phyloP scores from a whole-genome alignment of 345 rosid species.

The Cochlearia excelsa region DNA sequence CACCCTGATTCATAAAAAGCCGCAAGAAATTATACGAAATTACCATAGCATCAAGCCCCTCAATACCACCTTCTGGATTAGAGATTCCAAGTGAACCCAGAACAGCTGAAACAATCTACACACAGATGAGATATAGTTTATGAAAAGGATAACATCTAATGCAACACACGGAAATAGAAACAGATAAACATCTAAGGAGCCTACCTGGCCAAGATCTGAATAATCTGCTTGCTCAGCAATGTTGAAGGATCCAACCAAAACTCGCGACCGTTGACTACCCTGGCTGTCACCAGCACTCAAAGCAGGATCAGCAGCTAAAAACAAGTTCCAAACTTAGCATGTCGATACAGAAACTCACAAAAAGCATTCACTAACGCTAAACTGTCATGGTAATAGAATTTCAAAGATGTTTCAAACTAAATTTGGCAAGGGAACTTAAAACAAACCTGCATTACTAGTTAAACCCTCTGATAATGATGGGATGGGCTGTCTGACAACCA shows the following conservation, averaged over 20 bases:
- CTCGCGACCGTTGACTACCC: conserved; percentile 41
- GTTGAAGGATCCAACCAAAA: conserved; percentile 54
- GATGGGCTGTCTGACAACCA: conserved; percentile 57
- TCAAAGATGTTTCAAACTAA: neutral
- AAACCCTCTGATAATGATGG: conserved; percentile 43
- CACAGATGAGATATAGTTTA: conserved; percentile 11
- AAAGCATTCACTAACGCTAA: neutral
- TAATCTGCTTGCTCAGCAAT: conserved; percentile 55
- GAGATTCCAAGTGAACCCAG: conserved; percentile 38
- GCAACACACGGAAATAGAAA: conserved; percentile 2
- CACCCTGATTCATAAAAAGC: neutral
- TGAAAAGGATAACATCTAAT: conserved; percentile 20
- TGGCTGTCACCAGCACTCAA: conserved; percentile 40
- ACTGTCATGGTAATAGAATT: neutral
- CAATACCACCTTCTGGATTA: conserved; percentile 35
- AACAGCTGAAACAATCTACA: conserved; percentile 41
- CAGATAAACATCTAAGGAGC: conserved; percentile 4
- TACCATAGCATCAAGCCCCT: conserved; percentile 36
- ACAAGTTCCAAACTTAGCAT: conserved; percentile 20
- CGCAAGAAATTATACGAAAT: conserved; percentile 1
- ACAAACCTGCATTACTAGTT: conserved; percentile 45
- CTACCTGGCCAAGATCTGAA: conserved; percentile 50
- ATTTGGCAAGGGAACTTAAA: conserved; percentile 12
- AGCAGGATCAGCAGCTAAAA: conserved; percentile 43
- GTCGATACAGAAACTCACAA: conserved; percentile 9